Conservation (phyloP, 2,329 filamentous ascomycete species). For the Claviceps maximensis region DNA sequence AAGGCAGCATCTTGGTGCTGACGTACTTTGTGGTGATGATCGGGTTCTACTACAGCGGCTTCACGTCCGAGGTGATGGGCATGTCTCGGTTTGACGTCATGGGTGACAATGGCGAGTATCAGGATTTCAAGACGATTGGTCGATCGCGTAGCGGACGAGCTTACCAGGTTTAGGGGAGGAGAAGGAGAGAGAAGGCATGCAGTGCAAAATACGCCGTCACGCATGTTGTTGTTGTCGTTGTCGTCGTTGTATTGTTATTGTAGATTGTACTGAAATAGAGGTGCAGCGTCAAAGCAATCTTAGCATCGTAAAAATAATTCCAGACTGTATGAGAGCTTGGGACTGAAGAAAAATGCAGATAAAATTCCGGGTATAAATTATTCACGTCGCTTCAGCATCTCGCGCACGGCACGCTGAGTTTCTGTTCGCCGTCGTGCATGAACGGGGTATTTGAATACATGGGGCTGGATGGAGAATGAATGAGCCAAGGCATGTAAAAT, state of each 20-base stretch:
- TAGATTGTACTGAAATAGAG: not conserved
- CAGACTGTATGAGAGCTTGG: too few species aligned
- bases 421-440: too few species aligned
- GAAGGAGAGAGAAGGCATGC: not conserved
- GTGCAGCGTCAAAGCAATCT: not conserved
- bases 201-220: not conserved
- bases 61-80: conserved; percentile 30
- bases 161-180: not conserved
- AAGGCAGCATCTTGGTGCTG: conserved; percentile 86
- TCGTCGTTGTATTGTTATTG: not conserved
- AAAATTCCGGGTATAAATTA: too few species aligned
- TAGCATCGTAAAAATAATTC: too few species aligned
- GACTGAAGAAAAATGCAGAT: too few species aligned
- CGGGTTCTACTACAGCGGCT: conserved; percentile 77
- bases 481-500: too few species aligned
- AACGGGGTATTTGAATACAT: too few species aligned
- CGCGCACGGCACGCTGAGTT: too few species aligned
- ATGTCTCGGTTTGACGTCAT: conserved; percentile 40
- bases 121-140: conserved; percentile 41
- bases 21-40: conserved; percentile 86
- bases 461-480: too few species aligned
- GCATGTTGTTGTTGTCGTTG: not conserved
- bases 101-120: conserved; percentile 34
- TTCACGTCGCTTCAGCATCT: too few species aligned
- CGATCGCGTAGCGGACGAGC: not conserved